Evolutionary conservation across 2,329 filamentous ascomycete species (phyloP).

Genomic region (Claviceps paspali): DNA sequence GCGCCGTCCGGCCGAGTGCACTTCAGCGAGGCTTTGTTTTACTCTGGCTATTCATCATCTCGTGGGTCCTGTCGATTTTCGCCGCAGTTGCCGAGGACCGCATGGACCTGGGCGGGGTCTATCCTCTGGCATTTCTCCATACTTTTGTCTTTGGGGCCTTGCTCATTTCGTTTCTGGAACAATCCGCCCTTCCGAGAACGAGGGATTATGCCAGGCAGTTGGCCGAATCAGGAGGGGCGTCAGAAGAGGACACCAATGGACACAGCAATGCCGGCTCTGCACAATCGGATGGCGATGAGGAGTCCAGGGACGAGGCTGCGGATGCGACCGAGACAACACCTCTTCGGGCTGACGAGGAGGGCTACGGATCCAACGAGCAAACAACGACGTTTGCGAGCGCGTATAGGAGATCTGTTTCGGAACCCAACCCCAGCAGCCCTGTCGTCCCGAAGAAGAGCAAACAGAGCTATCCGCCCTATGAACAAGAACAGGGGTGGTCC

Average conservation of each 20-base stretch:
- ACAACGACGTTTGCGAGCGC: conserved; percentile 38
- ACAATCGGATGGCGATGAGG: neutral
- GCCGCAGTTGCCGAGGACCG: conserved; percentile 65
- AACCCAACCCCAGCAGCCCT: conserved; percentile 11
- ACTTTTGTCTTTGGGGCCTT: conserved; percentile 59
- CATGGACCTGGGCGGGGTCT: conserved; percentile 57
- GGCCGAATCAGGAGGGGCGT: conserved; percentile 31
- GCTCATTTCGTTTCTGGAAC: conserved; percentile 61
- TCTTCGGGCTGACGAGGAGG: conserved; percentile 24
- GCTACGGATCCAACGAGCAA: conserved; percentile 20
- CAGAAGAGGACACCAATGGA: conserved; percentile 20
- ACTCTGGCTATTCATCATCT: conserved; percentile 68
- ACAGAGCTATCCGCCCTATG: conserved; percentile 31
- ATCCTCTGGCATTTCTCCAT: conserved; percentile 69
- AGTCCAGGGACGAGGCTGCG: conserved; percentile 13
- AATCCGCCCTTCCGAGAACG: conserved; percentile 62
- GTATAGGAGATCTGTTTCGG: conserved; percentile 33
- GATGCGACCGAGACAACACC: conserved; percentile 37
- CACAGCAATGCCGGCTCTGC: conserved; percentile 17
- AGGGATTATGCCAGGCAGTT: conserved; percentile 48
- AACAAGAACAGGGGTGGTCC: conserved; percentile 76
- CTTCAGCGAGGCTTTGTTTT: conserved; percentile 68
- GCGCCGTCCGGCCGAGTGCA: conserved; percentile 69
- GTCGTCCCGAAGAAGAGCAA: conserved; percentile 8
- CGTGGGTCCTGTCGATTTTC: conserved; percentile 58